phyloP scores from a whole-genome alignment of 75 land plant species.

The Cupressus sempervirens region DNA sequence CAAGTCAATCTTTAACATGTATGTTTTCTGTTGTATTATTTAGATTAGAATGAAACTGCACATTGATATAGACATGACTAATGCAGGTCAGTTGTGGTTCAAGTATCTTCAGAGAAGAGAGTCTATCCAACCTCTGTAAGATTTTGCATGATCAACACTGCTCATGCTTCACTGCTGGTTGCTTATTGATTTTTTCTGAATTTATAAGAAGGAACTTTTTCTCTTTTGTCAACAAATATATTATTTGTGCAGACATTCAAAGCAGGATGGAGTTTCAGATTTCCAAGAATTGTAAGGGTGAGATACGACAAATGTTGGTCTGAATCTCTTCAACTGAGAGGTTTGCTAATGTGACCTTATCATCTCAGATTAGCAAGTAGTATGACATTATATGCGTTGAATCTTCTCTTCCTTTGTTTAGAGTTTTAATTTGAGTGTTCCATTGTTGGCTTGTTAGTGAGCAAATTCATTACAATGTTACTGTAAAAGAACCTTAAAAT shows the following conservation, averaged over 20 bases:
- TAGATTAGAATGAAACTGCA: not conserved
- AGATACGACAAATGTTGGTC: slow-evolving; percentile 30
- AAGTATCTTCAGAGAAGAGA: slow-evolving; percentile 26
- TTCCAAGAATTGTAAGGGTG: slow-evolving; percentile 26
- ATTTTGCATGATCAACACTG: not conserved
- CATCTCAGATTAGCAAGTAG: not conserved
- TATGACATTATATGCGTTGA: not conserved
- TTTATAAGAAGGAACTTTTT: not conserved
- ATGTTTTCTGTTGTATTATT: not conserved
- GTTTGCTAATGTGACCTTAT: slow-evolving; percentile 12
- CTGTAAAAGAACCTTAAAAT: not conserved
- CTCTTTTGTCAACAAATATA: not conserved
- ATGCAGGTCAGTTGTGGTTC: slow-evolving; percentile 28
- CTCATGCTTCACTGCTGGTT: not conserved
- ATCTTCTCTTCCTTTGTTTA: not conserved
- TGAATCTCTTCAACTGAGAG: slow-evolving; percentile 20
- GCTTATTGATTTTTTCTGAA: not conserved
- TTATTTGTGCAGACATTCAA: slow-evolving; percentile 24
- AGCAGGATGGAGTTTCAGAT: slow-evolving; percentile 34
- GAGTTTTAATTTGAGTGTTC: not conserved
- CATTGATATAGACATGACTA: not conserved
- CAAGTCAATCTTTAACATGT: not conserved
- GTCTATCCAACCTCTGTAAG: slow-evolving; percentile 20
- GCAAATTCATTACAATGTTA: not conserved
- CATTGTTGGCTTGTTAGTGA: not conserved